These are phyloP conservation scores for Tylopilus microsporus DNA, from an alignment of 1,284 basidiomycete species.

Conservation along the genomic window DNA sequence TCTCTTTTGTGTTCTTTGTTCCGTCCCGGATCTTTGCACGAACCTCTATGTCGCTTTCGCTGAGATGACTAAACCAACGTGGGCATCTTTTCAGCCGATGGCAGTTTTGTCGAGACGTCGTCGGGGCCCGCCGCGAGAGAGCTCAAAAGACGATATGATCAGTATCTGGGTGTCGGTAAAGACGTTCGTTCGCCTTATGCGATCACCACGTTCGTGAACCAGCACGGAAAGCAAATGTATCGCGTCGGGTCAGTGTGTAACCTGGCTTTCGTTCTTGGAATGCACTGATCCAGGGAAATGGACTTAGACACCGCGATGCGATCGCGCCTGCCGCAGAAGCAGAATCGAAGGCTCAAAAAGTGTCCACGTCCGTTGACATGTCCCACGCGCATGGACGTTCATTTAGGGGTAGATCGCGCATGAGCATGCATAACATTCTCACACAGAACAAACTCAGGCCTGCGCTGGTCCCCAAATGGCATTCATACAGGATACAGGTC, in stretches of 20 bases:
- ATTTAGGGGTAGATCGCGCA: slow-evolving; percentile 45
- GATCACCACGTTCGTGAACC: slow-evolving; percentile 72
- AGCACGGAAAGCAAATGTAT: slow-evolving; percentile 69
- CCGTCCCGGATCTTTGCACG: slow-evolving; percentile 8
- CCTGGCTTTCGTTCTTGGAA: not conserved
- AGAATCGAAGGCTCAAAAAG: slow-evolving; percentile 33
- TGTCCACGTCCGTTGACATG: slow-evolving; percentile 27
- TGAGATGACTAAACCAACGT: slow-evolving; percentile 1
- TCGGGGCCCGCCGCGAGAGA: slow-evolving; percentile 68
- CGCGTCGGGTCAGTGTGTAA: slow-evolving; percentile 59
- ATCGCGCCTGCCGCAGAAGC: slow-evolving; percentile 45
- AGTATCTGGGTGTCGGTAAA: slow-evolving; percentile 58
- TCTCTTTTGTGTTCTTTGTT: slow-evolving; percentile 1
- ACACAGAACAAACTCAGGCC: slow-evolving; percentile 50
- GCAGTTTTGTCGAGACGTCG: slow-evolving; percentile 71
- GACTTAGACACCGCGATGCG: slow-evolving; percentile 48
- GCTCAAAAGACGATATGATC: slow-evolving; percentile 69
- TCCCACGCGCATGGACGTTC: slow-evolving; percentile 20
- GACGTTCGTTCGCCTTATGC: slow-evolving; percentile 69
- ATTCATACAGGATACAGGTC: slow-evolving; percentile 18
- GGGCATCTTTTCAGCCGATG: slow-evolving; percentile 48
- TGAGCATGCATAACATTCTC: slow-evolving; percentile 64
- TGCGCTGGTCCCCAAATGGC: slow-evolving; percentile 15
- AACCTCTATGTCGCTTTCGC: not conserved
- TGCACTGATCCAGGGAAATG: slow-evolving; percentile 9